Evolutionary conservation across 1,139 yeast species (phyloP).

Genomic region (Candida freyschussii): DNA sequence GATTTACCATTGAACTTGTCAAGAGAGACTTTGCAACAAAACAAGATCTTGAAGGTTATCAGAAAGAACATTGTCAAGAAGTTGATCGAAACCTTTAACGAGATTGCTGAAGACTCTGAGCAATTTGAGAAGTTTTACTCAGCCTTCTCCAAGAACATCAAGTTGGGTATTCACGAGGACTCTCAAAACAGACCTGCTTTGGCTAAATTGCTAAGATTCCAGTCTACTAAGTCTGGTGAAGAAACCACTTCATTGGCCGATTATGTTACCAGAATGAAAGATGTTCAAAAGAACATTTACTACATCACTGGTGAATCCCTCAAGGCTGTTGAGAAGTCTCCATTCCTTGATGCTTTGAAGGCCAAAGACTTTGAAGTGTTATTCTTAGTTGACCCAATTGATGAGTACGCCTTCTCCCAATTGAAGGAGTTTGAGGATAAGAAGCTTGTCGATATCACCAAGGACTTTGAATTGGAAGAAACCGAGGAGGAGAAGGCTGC

Average conservation of each 20-base stretch:
- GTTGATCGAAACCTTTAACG: slow-evolving; percentile 97
- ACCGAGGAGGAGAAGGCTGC: slow-evolving; percentile 93
- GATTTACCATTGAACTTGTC: slow-evolving; percentile 99
- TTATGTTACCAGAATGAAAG: slow-evolving; percentile 99
- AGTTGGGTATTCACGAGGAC: slow-evolving; percentile 99
- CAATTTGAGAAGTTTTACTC: slow-evolving; percentile 98
- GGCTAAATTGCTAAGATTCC: slow-evolving; percentile 94
- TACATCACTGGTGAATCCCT: slow-evolving; percentile 98
- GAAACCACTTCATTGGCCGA: slow-evolving; percentile 93
- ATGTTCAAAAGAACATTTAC: slow-evolving; percentile 99
- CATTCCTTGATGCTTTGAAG: slow-evolving; percentile 98
- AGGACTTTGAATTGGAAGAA: slow-evolving; percentile 99
- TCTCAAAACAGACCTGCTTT: slow-evolving; percentile 94
- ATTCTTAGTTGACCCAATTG: slow-evolving; percentile 98
- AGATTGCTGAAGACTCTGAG: slow-evolving; percentile 98
- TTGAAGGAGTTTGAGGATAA: slow-evolving; percentile 99
- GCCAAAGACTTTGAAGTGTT: slow-evolving; percentile 98
- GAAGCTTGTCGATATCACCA: slow-evolving; percentile 97
- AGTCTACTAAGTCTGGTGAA: slow-evolving; percentile 93
- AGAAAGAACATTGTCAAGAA: slow-evolving; percentile 99
- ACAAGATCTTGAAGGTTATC: slow-evolving; percentile 98
- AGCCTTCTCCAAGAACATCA: slow-evolving; percentile 97
- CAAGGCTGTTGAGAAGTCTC: slow-evolving; percentile 98
- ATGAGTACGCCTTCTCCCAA: slow-evolving; percentile 99
- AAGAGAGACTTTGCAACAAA: slow-evolving; percentile 99